Percentiles rank a stretch among this genome's conserved stretches.
Evolutionary conservation across 2,329 filamentous ascomycete genomes (phyloP).

Genomic region (Ramularia collo-cygni): DNA sequence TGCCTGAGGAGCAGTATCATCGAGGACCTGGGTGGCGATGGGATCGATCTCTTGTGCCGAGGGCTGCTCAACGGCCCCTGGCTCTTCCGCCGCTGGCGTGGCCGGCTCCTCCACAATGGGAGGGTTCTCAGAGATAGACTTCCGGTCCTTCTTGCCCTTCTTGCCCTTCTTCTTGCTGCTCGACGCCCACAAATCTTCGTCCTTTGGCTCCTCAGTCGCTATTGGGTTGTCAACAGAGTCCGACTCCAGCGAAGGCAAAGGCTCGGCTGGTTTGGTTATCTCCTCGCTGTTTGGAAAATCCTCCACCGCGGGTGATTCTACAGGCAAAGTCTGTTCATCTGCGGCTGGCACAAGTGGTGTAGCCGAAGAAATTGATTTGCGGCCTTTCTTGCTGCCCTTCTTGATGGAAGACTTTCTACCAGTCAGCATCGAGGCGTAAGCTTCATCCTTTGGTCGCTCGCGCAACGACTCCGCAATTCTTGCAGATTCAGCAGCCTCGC

Average conservation of each 20-base stretch:
- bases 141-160: slow-evolving; percentile 20
- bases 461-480: slow-evolving; percentile 10
- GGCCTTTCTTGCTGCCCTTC: slow-evolving; percentile 1
- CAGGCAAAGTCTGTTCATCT: not conserved
- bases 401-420: not conserved
- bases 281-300: too few relatives aligned
- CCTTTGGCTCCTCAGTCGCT: slow-evolving; percentile 2
- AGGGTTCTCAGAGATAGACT: not conserved
- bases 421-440: not conserved
- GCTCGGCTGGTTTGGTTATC: too few relatives aligned
- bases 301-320: too few relatives aligned
- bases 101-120: not conserved
- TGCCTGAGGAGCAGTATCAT: not conserved
- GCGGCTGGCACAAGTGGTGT: not conserved
- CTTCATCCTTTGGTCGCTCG: not conserved
- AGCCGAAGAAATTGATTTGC: not conserved
- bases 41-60: not conserved
- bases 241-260: too few relatives aligned
- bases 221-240: too few relatives aligned
- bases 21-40: not conserved
- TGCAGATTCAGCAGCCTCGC: not conserved
- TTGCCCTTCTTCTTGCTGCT: slow-evolving; percentile 18
- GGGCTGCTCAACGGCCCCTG: not conserved
- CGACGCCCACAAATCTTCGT: slow-evolving; percentile 6
- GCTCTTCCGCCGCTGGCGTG: slow-evolving; percentile 3